Evolutionary conservation across 371 early-diverging fungal species (phyloP).

Genomic region (Homolaphlyctis polyrhiza): DNA sequence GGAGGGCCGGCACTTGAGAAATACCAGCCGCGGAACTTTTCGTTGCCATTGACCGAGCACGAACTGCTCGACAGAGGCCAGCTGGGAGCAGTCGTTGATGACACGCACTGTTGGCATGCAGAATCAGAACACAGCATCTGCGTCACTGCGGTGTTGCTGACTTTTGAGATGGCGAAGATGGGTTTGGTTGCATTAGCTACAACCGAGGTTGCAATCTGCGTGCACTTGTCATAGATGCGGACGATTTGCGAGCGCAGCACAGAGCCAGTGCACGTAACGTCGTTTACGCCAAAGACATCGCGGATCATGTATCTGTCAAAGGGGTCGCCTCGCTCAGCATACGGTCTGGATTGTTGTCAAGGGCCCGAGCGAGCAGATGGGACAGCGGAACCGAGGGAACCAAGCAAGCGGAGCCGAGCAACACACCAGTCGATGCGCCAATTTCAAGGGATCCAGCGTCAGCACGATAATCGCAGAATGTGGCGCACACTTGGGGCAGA

Average conservation of each 20-base stretch:
- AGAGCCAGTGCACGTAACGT: background rate
- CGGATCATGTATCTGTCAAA: background rate
- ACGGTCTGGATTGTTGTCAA: no score
- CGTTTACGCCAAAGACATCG: background rate
- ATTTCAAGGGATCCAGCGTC: no score
- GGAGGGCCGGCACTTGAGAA: no score
- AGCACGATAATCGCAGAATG: no score
- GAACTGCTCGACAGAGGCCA: no score
- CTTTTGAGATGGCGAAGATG: background rate
- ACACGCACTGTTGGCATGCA: background rate
- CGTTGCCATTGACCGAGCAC: no score
- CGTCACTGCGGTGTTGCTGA: background rate
- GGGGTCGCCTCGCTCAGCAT: background rate
- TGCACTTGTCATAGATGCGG: background rate
- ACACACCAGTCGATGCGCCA: no score
- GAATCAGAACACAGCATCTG: background rate
- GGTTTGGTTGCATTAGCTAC: background rate
- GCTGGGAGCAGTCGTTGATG: background rate
- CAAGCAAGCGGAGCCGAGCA: no score
- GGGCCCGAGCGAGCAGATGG: no score
- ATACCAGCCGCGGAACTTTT: no score
- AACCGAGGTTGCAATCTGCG: background rate
- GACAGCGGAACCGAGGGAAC: no score
- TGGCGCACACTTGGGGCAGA: no score
- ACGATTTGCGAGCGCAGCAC: background rate